Evolutionary conservation across 805 yeast species (phyloP), one percentile per base, ranked within the genome.

Genomic region (Saturnispora halmiae): DNA sequence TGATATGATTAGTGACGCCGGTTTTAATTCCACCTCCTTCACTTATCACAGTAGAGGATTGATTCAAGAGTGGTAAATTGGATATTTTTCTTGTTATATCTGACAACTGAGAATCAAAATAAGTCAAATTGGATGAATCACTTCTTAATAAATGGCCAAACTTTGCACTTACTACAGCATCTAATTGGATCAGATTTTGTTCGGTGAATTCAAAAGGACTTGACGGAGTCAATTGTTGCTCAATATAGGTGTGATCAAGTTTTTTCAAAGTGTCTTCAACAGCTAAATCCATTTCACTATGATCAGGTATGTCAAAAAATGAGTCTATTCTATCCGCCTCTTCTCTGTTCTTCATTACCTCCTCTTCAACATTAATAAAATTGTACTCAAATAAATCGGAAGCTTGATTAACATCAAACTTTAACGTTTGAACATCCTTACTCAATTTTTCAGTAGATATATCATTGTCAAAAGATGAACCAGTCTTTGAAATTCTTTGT

Each of bases 21-120:
- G 54, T 54, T 37, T 47, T 47, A 21, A 59, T 51, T 36, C 61
- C 61, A 33, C 63, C 63, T 4, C 52, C 54, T 1, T 45, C 41
- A 7, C 62, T 63, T 48, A 59, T 54, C 24, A 58, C 43, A 9
- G 43, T 38, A 2, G 53, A 45, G 4, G 39, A 41, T 34, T 53
- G 56, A 34, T 59, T 54, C 25, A 48, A 37, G 20, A 60, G 41
- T 14, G 34, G 34, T 16, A 60, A 47, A 28, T 43, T 38, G 4
- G 54, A 42, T 6, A 60, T 34, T 29, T 50, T 48, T 22, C 47
- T 47, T 33, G 50, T 48, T 27, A 54, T 45, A 15, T 54, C 53
- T 3, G 59, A 54, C 20, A 58, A 35, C 40, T 53, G 52, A 11
- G 51, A 38, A 34, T 55, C 55, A 46, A 60, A 60, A 28, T 51